A percentile compares a stretch with the other conserved stretches of the same genome.
These are phyloP conservation scores for Lepidium didymum DNA, from an alignment of 345 rosid genomes.

Conservation along the genomic window DNA sequence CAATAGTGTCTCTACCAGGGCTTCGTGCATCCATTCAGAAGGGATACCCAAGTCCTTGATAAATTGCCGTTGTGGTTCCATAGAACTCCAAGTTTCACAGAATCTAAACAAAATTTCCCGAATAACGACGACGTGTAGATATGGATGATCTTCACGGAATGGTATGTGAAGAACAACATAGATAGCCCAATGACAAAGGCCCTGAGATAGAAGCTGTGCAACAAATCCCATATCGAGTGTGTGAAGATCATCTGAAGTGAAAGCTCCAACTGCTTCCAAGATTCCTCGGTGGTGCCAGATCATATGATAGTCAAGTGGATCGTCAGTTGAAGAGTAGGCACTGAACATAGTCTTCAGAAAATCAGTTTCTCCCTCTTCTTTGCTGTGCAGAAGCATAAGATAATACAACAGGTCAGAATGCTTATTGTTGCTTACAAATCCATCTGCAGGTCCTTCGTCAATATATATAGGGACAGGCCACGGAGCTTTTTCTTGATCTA, in stretches of 20 bases:
- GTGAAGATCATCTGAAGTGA: conserved; percentile 65
- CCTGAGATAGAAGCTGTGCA: conserved; percentile 75
- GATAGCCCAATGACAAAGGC: conserved; percentile 93
- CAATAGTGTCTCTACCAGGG: conserved; percentile 50
- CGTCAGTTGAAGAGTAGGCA: conserved; percentile 77
- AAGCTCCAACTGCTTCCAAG: conserved; percentile 71
- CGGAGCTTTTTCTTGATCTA: conserved; percentile 66
- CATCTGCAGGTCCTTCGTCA: conserved; percentile 75
- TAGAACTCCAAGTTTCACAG: conserved; percentile 84
- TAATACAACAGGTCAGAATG: conserved; percentile 78
- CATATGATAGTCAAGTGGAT: conserved; percentile 99
- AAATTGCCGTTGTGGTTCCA: conserved; percentile 64
- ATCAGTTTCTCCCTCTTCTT: conserved; percentile 47
- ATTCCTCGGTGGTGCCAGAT: conserved; percentile 90
- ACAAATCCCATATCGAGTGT: conserved; percentile 75
- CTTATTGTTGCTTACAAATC: conserved; percentile 33
- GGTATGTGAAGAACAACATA: conserved; percentile 91
- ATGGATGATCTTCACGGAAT: conserved; percentile 57
- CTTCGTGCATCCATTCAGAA: conserved; percentile 69
- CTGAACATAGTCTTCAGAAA: conserved; percentile 68
- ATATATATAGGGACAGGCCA: conserved; percentile 72
- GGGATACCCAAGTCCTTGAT: conserved; percentile 78
- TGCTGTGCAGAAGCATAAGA: conserved; percentile 93
- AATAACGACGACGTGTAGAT: conserved; percentile 61
- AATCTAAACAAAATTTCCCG: conserved; percentile 56